These are phyloP conservation scores for Brettanomyces custersianus DNA, from an alignment of 805 yeast genomes.

Conservation along the genomic window DNA sequence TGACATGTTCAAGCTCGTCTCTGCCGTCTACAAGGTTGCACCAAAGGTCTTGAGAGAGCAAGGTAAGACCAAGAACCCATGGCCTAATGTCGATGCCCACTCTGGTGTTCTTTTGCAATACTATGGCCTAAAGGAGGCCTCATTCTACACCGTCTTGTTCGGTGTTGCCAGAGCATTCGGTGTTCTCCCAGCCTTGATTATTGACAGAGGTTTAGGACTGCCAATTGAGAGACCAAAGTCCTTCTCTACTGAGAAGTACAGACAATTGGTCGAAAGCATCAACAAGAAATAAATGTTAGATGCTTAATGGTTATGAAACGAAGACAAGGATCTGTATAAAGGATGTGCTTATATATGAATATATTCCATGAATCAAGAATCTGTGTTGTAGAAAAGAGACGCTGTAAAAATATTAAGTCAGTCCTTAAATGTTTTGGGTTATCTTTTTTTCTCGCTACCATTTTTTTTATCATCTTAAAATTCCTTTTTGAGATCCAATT, in stretches of 20 bases:
- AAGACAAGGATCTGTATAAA: too few relatives aligned
- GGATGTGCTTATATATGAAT: too few relatives aligned
- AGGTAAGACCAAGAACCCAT: constrained; percentile 88
- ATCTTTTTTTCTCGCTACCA: too few relatives aligned
- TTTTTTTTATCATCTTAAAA: too few relatives aligned
- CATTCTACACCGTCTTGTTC: constrained; percentile 78
- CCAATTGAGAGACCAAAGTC: constrained; percentile 89
- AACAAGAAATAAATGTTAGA: constrained; percentile 12
- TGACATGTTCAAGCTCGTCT: constrained; percentile 69
- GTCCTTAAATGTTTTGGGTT: too few relatives aligned
- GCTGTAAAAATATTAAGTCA: too few relatives aligned
- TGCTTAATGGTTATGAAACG: too few relatives aligned
- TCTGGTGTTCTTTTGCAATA: constrained; percentile 80
- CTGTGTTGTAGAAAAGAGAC: too few relatives aligned
- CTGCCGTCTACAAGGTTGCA: constrained; percentile 72
- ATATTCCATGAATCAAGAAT: too few relatives aligned
- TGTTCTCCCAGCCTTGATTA: constrained; percentile 76
- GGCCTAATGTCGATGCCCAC: constrained; percentile 88
- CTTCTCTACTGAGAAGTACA: constrained; percentile 88
- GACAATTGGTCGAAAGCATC: constrained; percentile 53
- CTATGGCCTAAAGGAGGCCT: constrained; percentile 75
- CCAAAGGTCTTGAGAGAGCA: constrained; percentile 73
- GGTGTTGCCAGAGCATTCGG: constrained; percentile 86
- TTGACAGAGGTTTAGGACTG: constrained; percentile 74
- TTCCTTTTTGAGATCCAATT: too few relatives aligned